Evolutionary conservation across 2,329 filamentous ascomycete genomes (phyloP), one percentile per base, ranked within the genome.

Genomic region (Ceratocystis cacaofunesta): DNA sequence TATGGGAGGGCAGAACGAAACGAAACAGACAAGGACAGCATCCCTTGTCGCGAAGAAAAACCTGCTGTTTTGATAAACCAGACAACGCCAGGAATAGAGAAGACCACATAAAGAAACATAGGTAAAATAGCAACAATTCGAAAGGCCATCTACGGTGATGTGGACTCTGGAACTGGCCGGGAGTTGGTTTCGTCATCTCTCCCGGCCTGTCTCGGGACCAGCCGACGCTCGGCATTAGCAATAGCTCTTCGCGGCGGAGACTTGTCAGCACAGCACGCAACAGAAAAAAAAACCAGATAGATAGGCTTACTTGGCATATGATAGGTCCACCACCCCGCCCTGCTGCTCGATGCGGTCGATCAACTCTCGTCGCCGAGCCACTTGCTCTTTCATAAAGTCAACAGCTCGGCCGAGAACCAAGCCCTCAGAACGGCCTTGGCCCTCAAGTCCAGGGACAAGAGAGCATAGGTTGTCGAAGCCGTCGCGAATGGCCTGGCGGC

Each of bases 361-460:
- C 66, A 89, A 74, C 28, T 77, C 75, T 65, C 82, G 78, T 19
- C 86, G 79, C 72, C 83, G 80, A 61, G 79, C 76, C 7, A 89
- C 74, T 72, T 86, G 78, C 68, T 84, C 76, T 52, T 78, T 78
- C 71, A 89, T 85, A 68, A 80, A 87, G 15, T 86, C 84, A 36
- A 88, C 82, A 0, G 86, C 88, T 69, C 82, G 82, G 68, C 85
- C 84, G 25, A 96, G 79, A n/a, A 96, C 90, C 19, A 90, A 79
- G 32, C 89, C 89, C 74, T 96, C 91, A 69, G 89, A 94, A 58
- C 90, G 85, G 0, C 88, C 91, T 71, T 92, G 88, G 0, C 91
- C 91, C 70, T 89, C 83, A 64, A 95, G 80, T 0, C 89, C 90
- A 0, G 91, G 91, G 0, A 95, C 89, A 41, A 95, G 80, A 64